phyloP scores from a whole-genome alignment of 768 basidiomycete species.

The Collybia sp. region DNA sequence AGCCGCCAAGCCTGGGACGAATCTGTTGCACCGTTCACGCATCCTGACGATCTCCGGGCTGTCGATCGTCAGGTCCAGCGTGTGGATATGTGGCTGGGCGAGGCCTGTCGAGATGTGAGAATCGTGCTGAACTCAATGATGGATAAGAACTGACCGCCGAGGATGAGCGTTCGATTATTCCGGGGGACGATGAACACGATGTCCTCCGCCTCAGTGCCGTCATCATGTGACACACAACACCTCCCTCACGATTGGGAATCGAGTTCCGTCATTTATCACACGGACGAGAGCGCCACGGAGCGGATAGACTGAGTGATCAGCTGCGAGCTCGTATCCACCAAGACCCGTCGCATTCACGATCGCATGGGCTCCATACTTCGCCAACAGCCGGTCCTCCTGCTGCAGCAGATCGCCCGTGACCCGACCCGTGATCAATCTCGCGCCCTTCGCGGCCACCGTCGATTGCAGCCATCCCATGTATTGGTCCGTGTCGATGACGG shows the following conservation, averaged over 20 bases:
- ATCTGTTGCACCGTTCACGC: constrained; percentile 8
- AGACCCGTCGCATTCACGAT: constrained; percentile 34
- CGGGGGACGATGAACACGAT: constrained; percentile 33
- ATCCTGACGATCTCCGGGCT: constrained; percentile 22
- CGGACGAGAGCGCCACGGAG: constrained; percentile 31
- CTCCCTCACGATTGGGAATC: constrained; percentile 27
- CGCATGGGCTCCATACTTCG: constrained; percentile 19
- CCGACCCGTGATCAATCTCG: constrained; percentile 18
- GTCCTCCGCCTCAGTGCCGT: constrained; percentile 21
- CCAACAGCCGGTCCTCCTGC: constrained; percentile 17
- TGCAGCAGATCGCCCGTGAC: constrained; percentile 25
- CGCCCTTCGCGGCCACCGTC: constrained; percentile 21
- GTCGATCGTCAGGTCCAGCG: constrained; percentile 19
- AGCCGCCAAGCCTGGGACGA: constrained; percentile 14
- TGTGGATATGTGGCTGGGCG: constrained; percentile 17
- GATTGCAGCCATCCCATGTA: constrained; percentile 27
- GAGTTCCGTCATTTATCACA: constrained; percentile 28
- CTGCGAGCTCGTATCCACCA: constrained; percentile 22
- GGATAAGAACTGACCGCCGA: constrained; percentile 17
- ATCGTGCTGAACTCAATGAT: no score
- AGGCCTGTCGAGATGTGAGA: constrained; percentile 15
- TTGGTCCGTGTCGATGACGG: constrained; percentile 31
- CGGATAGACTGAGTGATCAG: constrained; percentile 27
- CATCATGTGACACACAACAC: constrained; percentile 29
- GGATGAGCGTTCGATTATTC: constrained; percentile 27